Percentiles rank a stretch among this genome's conserved stretches.
These are phyloP conservation scores for Leccinum barrowsii DNA, from an alignment of 768 basidiomycete species.

Conservation along the genomic window DNA sequence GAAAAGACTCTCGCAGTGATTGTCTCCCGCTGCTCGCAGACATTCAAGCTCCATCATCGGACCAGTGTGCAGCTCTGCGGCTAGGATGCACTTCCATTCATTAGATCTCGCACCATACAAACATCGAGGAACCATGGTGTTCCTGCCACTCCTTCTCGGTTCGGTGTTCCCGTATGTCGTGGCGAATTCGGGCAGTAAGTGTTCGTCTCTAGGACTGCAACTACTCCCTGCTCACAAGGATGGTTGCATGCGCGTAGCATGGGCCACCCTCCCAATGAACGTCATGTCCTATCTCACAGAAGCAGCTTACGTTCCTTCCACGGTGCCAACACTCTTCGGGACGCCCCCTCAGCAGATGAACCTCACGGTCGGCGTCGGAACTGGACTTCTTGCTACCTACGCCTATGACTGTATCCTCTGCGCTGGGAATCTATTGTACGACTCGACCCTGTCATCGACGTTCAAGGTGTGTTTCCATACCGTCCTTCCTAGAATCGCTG, in stretches of 20 bases:
- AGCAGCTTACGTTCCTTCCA: conserved; percentile 6
- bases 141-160: not conserved
- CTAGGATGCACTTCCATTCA: not conserved
- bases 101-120: not conserved
- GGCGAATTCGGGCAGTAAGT: not conserved
- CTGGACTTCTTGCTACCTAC: conserved; percentile 15
- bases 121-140: not conserved
- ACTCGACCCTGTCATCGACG: conserved; percentile 21
- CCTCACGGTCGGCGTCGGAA: conserved; percentile 20
- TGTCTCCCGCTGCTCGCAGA: too few species aligned
- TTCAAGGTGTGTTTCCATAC: conserved; percentile 18
- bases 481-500: not conserved
- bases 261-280: conserved; percentile 17
- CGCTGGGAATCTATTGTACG: conserved; percentile 18
- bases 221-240: not conserved
- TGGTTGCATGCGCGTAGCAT: conserved; percentile 17
- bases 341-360: conserved; percentile 28
- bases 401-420: conserved; percentile 26
- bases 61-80: not conserved
- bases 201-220: too few species aligned
- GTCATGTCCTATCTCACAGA: conserved; percentile 18
- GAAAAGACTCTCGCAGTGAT: too few species aligned
- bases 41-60: not conserved
- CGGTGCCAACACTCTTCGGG: conserved; percentile 20
- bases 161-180: not conserved